Percentiles rank a stretch among this genome's conserved stretches.
Evolutionary conservation across 768 basidiomycete genomes (phyloP).

Genomic region (Mycena floridula): DNA sequence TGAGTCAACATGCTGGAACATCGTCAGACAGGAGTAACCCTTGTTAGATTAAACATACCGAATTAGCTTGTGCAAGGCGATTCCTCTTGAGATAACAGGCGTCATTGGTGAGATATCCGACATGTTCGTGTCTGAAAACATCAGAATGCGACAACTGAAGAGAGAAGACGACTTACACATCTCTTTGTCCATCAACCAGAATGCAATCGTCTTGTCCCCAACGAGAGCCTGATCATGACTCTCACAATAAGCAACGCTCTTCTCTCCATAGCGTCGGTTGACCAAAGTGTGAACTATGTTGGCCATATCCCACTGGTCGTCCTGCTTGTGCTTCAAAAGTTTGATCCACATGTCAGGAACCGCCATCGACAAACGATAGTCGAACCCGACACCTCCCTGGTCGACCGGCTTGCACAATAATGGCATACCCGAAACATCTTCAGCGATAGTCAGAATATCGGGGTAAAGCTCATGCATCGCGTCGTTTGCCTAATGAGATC

Average conservation of each 20-base stretch:
- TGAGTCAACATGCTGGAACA: conserved; percentile 73
- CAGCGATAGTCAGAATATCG: conserved; percentile 83
- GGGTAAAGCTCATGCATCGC: conserved; percentile 81
- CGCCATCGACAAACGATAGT: conserved; percentile 98
- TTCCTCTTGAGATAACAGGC: conserved; percentile 77
- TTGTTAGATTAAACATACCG: conserved; percentile 45
- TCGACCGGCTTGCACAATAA: conserved; percentile 75
- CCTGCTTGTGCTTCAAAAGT: conserved; percentile 84
- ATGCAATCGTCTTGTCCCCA: conserved; percentile 97
- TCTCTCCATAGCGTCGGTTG: conserved; percentile 86
- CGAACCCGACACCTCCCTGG: conserved; percentile 92
- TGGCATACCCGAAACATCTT: conserved; percentile 99
- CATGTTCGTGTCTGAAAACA: conserved; percentile 18
- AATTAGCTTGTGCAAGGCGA: conserved; percentile 97
- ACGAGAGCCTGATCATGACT: conserved; percentile 98
- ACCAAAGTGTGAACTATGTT: conserved; percentile 86
- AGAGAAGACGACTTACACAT: conserved; percentile 69
- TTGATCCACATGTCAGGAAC: conserved; percentile 99
- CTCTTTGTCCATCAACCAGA: conserved; percentile 99
- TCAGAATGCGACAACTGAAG: conserved; percentile 5
- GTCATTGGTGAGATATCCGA: conserved; percentile 22
- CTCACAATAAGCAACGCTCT: conserved; percentile 89
- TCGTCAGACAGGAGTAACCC: not conserved
- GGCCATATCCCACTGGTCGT: conserved; percentile 84
- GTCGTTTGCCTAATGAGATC: conserved; percentile 75